A percentile compares a stretch with the other conserved stretches of the same genome.
These are phyloP conservation scores for Tillandsia fasciculata DNA, from an alignment of 176 grass and related monocot species.

Conservation along the genomic window DNA sequence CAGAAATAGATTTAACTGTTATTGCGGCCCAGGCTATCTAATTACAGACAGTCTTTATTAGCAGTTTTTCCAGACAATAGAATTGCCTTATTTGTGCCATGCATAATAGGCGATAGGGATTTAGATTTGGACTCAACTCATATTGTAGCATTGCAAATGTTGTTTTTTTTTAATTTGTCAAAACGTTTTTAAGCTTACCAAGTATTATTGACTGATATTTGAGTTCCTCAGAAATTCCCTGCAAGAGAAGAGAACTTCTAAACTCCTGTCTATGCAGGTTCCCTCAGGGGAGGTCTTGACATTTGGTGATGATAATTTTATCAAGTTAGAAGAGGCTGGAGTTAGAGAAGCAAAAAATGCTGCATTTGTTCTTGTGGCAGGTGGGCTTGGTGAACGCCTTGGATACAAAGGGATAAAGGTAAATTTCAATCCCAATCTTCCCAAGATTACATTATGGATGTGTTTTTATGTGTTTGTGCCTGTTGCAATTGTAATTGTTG, in stretches of 20 bases:
- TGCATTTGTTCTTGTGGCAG: constrained; percentile 98
- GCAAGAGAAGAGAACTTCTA: not conserved
- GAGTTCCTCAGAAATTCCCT: too few species aligned
- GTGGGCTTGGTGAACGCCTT: constrained; percentile 89
- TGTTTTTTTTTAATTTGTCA: too few species aligned
- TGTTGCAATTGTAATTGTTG: constrained; percentile 34
- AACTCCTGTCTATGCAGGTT: constrained; percentile 36
- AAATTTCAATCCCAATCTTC: not conserved
- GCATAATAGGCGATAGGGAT: too few species aligned
- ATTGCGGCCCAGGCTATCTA: too few species aligned
- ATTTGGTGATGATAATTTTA: constrained; percentile 70
- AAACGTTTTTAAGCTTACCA: too few species aligned
- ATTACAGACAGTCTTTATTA: too few species aligned
- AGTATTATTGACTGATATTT: too few species aligned
- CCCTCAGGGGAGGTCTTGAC: constrained; percentile 73
- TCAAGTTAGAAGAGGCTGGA: constrained; percentile 67
- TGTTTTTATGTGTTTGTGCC: not conserved
- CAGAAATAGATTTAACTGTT: too few species aligned
- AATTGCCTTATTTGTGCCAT: too few species aligned
- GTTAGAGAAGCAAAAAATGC: constrained; percentile 66
- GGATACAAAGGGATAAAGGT: constrained; percentile 99
- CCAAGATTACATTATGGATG: not conserved
- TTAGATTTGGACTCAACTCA: too few species aligned
- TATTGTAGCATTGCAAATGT: too few species aligned
- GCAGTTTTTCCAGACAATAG: too few species aligned